Base-by-base conservation (phyloP, 1,139 yeast species). In the Saccharomycopsis hybrid region DNA sequence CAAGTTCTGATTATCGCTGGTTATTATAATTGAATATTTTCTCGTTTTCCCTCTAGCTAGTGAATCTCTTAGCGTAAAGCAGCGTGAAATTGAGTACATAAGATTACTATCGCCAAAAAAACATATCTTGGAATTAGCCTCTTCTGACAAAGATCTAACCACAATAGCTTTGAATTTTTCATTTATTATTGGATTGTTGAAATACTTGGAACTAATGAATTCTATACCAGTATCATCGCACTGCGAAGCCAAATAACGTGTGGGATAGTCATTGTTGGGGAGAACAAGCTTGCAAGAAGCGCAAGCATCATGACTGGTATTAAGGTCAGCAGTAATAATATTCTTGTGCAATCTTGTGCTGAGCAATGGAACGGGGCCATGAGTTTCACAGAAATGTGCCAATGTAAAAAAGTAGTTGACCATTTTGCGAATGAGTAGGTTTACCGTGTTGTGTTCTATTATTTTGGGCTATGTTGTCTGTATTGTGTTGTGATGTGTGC, bases 311-410 rank as follows among this genome's bases (percentile, higher is more conserved):
- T 9, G 37, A n/a, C 27, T 35, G 9, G 44, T 7, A 11, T 37
- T n/a, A 27, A 43, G 41, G n/a, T 32, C 13, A n/a, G 43, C 39
- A 25, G 38, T n/a, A 5, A 27, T 32, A 25, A 5, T 29, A 9
- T n/a, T 41, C 18, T 25, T 31, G 24, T 39, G 44, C 25, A 32
- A 31, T 35, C 54, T 24, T 7, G 55, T 47, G 25, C 37, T 43
- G 27, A 50, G 27, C 11, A 52, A 28, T 8, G 47, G 24, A 5
- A 46, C 50, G n/a, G 55, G 55, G 4, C 55, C 55, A 33, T 52
- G 55, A 9, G 51, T 47, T 25, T 52, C 55, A 30, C 55, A 52
- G 33, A 52, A 52, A 40, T 52, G 55, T 2, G 54, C 53, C n/a
- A 52, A 43, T 1, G 55, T 50, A 41, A 52, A 52, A 39, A 41